phyloP scores from a whole-genome alignment of 495 filamentous ascomycete genomes.

The Penicillium egyptiacum region DNA sequence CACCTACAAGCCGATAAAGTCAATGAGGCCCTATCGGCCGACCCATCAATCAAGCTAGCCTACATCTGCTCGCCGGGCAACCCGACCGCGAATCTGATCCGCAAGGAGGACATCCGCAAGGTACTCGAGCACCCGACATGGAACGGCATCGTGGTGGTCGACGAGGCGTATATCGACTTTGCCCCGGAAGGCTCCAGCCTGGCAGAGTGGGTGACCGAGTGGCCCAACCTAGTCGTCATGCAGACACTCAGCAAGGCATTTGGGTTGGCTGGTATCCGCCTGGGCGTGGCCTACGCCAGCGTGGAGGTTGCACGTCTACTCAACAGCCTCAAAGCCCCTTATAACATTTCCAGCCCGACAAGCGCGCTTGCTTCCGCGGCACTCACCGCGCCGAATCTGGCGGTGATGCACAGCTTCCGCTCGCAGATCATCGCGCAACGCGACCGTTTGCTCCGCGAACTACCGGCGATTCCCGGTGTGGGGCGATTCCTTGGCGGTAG shows the following conservation, averaged over 20 bases:
- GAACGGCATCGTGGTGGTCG: conserved; percentile 92
- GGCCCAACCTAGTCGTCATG: conserved; percentile 97
- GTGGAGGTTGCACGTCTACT: conserved; percentile 68
- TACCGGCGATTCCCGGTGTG: conserved; percentile 74
- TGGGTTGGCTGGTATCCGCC: conserved; percentile 87
- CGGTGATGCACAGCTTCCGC: conserved; percentile 67
- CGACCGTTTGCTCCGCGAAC: conserved; percentile 66
- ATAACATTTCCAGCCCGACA: conserved; percentile 87
- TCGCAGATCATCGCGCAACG: conserved; percentile 72
- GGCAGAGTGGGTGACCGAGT: conserved; percentile 90
- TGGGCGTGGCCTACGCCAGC: conserved; percentile 70
- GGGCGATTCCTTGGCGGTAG: conserved; percentile 78
- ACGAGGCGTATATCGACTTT: conserved; percentile 98
- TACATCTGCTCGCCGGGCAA: conserved; percentile 96
- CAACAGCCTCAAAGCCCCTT: conserved; percentile 92
- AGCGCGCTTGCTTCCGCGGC: conserved; percentile 76
- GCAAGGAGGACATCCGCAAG: conserved; percentile 69
- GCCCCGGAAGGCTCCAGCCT: conserved; percentile 74
- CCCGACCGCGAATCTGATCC: conserved; percentile 77
- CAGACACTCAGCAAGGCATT: conserved; percentile 97
- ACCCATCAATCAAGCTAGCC: conserved; percentile 74
- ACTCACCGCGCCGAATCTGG: conserved; percentile 61
- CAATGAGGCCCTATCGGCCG: conserved; percentile 58
- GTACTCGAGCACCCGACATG: conserved; percentile 85
- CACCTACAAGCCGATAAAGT: conserved; percentile 69